A percentile compares a stretch with the other conserved stretches of the same genome.
These are phyloP conservation scores for Flaveria bidentis DNA, from an alignment of 129 eudicot genomes.

Conservation along the genomic window DNA sequence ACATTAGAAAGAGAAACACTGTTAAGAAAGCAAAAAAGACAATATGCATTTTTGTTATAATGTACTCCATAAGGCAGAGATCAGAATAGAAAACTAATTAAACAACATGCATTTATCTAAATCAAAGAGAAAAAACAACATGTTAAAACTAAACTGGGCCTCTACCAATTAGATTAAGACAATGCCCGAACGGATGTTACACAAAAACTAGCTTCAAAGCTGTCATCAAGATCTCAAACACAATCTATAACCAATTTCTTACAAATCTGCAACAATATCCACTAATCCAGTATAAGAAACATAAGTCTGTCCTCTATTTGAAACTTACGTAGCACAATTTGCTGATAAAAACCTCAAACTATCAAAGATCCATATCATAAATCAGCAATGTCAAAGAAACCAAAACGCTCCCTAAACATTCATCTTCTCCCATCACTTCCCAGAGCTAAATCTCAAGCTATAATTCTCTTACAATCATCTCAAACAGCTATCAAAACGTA, in stretches of 20 bases:
- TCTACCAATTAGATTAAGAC: slow-evolving; percentile 6
- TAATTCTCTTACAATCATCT: slow-evolving; percentile 21
- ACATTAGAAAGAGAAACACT: slow-evolving; percentile 19
- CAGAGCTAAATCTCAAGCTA: slow-evolving; percentile 15
- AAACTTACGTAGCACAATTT: not conserved
- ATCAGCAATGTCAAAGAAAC: slow-evolving; percentile 8
- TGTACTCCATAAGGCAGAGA: slow-evolving; percentile 8
- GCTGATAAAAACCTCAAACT: not conserved
- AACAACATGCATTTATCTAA: not conserved
- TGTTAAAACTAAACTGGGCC: not conserved
- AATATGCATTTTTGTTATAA: not conserved
- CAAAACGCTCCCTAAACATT: not conserved
- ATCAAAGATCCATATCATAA: not conserved
- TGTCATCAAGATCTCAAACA: slow-evolving; percentile 7
- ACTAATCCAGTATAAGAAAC: not conserved
- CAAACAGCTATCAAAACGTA: not conserved
- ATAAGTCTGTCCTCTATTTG: not conserved
- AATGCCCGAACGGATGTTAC: not conserved
- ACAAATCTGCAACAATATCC: slow-evolving; percentile 18
- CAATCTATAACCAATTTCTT: slow-evolving; percentile 12
- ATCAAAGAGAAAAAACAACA: not conserved
- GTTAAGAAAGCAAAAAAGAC: not conserved
- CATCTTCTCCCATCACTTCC: not conserved
- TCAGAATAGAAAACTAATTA: slow-evolving; percentile 11
- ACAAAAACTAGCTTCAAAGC: not conserved